Evolutionary conservation across 2,329 filamentous ascomycete genomes (phyloP), one percentile per base, ranked within the genome.

Genomic region (Phialocephala sp.): DNA sequence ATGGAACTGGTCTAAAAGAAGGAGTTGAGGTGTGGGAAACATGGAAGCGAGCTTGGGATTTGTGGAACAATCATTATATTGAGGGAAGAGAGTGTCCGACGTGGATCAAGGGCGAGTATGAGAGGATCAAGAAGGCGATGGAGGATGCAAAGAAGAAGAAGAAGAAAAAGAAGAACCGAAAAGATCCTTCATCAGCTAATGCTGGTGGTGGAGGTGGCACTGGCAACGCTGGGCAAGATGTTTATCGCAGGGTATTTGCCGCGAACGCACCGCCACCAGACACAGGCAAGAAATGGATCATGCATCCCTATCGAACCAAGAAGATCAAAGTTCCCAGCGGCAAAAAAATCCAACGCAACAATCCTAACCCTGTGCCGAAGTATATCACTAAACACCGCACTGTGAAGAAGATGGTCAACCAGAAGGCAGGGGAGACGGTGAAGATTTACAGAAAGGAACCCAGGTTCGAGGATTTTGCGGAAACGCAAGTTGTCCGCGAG

Each of bases 41-140:
- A 27, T 76, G 73, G 74, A 76, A 74, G 54, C 67, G 73, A 12
- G 74, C 74, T 1, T 76, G 69, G 68, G 73, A 75, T 69, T n/a
- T 76, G 1, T 75, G 73, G 72, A 75, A 76, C 50, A 72, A 72
- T 57, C 52, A 72, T 55, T 74, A 72, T 27, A 73, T 75, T 24
- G 69, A 74, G 45, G 72, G 74, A 22, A 65, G 74, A 1, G 67
- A 68, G 11, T 66, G 72, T 43, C 52, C 62, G 6, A 54, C 64
- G 8, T 75, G 71, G 71, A 60, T 75, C 14, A 61, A 62, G 35
- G 41, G 55, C 1, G 69, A 72, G 35, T 69, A 66, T 47, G 66
- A 66, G 36, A 62, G 61, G 14, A 58, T 65, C 41, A 63, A 65
- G 47, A 60, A 59, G 55, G 65, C 68, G 36, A 63, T 58, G n/a